Percentiles rank a stretch among this genome's conserved stretches.
Evolutionary conservation across 1,284 basidiomycete species (phyloP).

Genomic region (Salmacisia buchloeana): DNA sequence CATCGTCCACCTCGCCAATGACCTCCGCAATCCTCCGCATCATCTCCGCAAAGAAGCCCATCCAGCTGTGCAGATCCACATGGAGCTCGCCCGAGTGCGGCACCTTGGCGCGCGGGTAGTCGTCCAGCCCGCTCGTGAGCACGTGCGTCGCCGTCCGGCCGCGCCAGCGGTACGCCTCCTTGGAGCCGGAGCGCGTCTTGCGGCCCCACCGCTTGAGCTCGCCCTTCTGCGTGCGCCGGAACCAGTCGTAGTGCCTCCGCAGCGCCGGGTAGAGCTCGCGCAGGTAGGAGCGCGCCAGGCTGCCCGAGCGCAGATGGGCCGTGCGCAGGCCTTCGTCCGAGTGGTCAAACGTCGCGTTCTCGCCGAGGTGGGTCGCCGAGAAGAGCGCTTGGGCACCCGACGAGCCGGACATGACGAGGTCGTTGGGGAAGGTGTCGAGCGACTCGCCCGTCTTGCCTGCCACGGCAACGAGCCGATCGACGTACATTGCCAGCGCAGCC

Average conservation of each 20-base stretch:
- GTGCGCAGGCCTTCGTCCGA: slow-evolving; percentile 3
- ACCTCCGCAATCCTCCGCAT: slow-evolving; percentile 38
- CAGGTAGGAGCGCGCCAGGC: slow-evolving; percentile 63
- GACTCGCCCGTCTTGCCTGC: not conserved
- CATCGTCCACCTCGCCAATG: slow-evolving; percentile 74
- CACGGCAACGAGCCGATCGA: slow-evolving; percentile 60
- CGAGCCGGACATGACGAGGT: slow-evolving; percentile 7
- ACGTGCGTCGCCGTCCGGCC: slow-evolving; percentile 82
- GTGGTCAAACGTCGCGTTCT: not conserved
- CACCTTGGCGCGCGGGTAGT: slow-evolving; percentile 75
- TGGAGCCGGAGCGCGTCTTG: slow-evolving; percentile 67
- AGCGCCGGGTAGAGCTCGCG: slow-evolving; percentile 74
- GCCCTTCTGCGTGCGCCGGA: slow-evolving; percentile 75
- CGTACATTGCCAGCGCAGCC: slow-evolving; percentile 82
- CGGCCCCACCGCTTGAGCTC: slow-evolving; percentile 85
- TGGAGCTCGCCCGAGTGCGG: slow-evolving; percentile 87
- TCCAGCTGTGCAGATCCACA: slow-evolving; percentile 86
- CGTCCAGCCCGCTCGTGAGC: slow-evolving; percentile 87
- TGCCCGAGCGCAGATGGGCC: slow-evolving; percentile 18
- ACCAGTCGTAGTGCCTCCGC: slow-evolving; percentile 89
- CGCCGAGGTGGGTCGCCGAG: not conserved
- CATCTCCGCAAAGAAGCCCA: slow-evolving; percentile 65
- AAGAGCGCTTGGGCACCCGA: slow-evolving; percentile 7
- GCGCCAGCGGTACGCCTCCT: slow-evolving; percentile 85
- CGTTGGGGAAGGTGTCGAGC: not conserved